phyloP scores from a whole-genome alignment of 139 green algal genomes.

The Parachlorella kessleri region DNA sequence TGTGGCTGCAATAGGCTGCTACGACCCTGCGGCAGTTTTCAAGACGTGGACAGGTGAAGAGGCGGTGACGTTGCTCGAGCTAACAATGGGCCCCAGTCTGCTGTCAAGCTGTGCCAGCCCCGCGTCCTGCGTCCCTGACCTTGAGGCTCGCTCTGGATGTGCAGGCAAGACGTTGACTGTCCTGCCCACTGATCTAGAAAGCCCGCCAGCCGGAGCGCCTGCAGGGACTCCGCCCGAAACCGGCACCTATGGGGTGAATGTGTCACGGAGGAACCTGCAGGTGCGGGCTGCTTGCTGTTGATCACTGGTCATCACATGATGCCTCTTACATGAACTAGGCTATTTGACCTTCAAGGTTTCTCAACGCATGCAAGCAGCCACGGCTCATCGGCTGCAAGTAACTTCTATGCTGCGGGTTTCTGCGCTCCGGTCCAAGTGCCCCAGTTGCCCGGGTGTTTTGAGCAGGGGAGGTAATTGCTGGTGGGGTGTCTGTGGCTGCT shows the following conservation, averaged over 20 bases:
- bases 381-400: too few relatives aligned
- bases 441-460: too few relatives aligned
- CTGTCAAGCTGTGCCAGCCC: background rate
- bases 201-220: background rate
- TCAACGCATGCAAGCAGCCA: background rate
- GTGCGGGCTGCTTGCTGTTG: too few relatives aligned
- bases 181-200: background rate
- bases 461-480: too few relatives aligned
- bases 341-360: background rate
- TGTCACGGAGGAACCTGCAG: too few relatives aligned
- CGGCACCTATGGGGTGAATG: too few relatives aligned
- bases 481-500: background rate
- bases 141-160: background rate
- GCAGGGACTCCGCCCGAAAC: background rate
- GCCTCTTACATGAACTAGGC: background rate
- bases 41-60: background rate
- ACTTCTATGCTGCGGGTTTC: too few relatives aligned
- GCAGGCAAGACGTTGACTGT: background rate
- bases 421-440: too few relatives aligned
- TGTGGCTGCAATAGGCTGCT: background rate
- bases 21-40: background rate
- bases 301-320: too few relatives aligned
- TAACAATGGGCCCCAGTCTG: background rate
- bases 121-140: background rate
- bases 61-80: background rate